phyloP scores from a whole-genome alignment of 164 flowering plant genomes.

The Kingdonia uniflora region DNA sequence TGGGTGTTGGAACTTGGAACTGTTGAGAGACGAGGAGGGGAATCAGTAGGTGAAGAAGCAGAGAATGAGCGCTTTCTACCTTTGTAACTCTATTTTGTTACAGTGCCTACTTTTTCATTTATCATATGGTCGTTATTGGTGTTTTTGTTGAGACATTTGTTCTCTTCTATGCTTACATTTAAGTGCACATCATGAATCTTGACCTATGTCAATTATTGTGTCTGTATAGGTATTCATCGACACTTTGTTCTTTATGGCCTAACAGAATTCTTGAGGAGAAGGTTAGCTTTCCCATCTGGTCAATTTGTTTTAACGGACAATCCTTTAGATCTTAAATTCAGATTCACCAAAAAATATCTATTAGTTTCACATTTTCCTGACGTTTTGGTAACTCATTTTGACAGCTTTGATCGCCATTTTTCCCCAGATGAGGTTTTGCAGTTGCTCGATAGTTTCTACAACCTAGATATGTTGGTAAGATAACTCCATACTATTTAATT shows the following conservation, averaged over 20 bases:
- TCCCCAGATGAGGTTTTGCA: conserved; percentile 86
- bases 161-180: too few species aligned
- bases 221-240: conserved; percentile 69
- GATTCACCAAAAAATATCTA: neutral
- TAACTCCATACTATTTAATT: too few species aligned
- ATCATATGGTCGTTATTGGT: too few species aligned
- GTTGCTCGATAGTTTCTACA: conserved; percentile 88
- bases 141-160: too few species aligned
- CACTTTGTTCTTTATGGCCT: conserved; percentile 85
- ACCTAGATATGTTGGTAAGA: conserved; percentile 86
- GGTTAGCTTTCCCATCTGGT: conserved; percentile 29
- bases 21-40: too few species aligned
- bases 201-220: neutral
- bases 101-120: too few species aligned
- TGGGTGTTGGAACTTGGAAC: too few species aligned
- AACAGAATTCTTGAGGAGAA: conserved; percentile 70
- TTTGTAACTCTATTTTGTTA: too few species aligned
- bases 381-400: conserved; percentile 2
- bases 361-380: conserved; percentile 1
- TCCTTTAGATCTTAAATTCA: neutral
- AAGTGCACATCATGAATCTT: too few species aligned
- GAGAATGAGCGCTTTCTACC: too few species aligned
- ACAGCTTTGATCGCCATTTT: conserved; percentile 73
- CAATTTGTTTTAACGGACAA: neutral
- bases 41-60: too few species aligned